A percentile compares a stretch with the other conserved stretches of the same genome.
These are phyloP conservation scores for Austroboletus rostrupii DNA, from an alignment of 1,284 basidiomycete genomes.

Conservation along the genomic window DNA sequence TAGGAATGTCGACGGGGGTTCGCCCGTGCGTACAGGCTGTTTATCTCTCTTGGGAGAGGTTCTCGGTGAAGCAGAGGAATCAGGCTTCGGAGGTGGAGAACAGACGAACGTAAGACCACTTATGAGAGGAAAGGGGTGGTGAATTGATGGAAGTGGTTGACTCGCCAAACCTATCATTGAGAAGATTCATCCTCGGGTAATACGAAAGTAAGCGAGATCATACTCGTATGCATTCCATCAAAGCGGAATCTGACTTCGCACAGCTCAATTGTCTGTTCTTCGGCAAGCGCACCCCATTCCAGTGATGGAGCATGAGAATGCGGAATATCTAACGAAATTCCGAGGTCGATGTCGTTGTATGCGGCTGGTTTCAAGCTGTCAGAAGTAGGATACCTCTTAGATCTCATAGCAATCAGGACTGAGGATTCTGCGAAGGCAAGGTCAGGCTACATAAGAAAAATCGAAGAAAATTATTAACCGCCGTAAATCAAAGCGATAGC, in stretches of 20 bases:
- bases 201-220: constrained; percentile 10
- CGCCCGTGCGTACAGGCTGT: constrained; percentile 22
- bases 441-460: constrained; percentile 5
- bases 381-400: constrained; percentile 41
- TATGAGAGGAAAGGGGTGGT: constrained; percentile 36
- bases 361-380: constrained; percentile 29
- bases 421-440: constrained; percentile 44
- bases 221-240: constrained; percentile 43
- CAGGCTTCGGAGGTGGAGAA: constrained; percentile 31
- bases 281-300: constrained; percentile 61
- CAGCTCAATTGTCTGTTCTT: constrained; percentile 58
- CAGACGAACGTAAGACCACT: constrained; percentile 46
- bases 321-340: constrained; percentile 38
- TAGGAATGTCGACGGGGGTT: constrained; percentile 42
- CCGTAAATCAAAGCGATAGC: constrained; percentile 62
- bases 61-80: constrained; percentile 25
- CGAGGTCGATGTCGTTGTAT: constrained; percentile 44
- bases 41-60: constrained; percentile 31
- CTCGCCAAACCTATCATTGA: constrained; percentile 36
- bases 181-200: constrained; percentile 11
- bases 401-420: constrained; percentile 63
- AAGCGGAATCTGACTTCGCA: constrained; percentile 55
- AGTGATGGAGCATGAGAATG: constrained; percentile 24
- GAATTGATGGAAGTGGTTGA: constrained; percentile 44
- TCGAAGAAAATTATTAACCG: constrained; percentile 37